Conservation (phyloP, 139 green algal species). For the Raphidocelis subcapitata region DNA sequence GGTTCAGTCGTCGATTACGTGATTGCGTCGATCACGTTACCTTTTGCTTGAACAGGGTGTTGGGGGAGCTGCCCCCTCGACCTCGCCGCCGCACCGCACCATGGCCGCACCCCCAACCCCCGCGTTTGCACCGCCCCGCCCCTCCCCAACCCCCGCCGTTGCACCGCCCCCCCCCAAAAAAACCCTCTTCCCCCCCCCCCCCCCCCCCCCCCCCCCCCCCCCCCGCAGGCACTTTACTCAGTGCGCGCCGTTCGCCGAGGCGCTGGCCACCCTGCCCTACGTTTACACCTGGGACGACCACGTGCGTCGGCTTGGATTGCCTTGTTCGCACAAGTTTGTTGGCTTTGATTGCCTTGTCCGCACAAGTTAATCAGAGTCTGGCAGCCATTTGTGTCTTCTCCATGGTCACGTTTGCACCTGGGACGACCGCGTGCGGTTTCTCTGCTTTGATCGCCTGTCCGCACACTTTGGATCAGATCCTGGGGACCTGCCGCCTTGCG, state of each 20-base stretch:
- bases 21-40: too few relatives aligned
- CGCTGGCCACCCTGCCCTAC: constrained; percentile 37
- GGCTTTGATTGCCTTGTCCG: neutral
- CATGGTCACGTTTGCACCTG: constrained; percentile 18
- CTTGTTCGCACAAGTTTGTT: neutral
- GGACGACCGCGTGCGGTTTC: neutral
- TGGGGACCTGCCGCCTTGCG: too few relatives aligned
- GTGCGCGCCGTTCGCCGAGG: constrained; percentile 14
- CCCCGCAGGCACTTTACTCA: constrained; percentile 25
- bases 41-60: neutral
- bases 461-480: too few relatives aligned
- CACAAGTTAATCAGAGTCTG: too few relatives aligned
- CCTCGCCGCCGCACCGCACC: neutral
- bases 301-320: too few relatives aligned
- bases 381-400: too few relatives aligned
- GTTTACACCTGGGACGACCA: constrained; percentile 5
- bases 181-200: too few relatives aligned
- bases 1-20: neutral
- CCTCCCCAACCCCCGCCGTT: too few relatives aligned
- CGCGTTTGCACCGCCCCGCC: too few relatives aligned
- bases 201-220: too few relatives aligned
- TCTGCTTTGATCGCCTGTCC: neutral
- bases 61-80: neutral
- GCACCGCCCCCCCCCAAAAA: too few relatives aligned
- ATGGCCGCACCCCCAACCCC: neutral